Evolutionary conservation across 768 basidiomycete species (phyloP).

Genomic region (Suillus luteus): DNA sequence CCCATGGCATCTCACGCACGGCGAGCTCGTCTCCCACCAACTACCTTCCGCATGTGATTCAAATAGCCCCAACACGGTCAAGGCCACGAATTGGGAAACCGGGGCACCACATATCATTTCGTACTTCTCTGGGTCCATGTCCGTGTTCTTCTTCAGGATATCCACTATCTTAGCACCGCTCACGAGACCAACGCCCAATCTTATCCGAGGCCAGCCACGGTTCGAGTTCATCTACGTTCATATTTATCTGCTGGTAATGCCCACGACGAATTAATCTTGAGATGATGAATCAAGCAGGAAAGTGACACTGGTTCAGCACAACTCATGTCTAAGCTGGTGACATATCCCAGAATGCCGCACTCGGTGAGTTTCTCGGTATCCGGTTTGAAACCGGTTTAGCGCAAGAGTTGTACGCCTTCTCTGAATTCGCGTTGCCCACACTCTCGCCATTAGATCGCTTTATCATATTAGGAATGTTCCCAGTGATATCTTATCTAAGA

Average conservation of each 20-base stretch:
- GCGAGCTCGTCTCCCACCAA: slow-evolving; percentile 21
- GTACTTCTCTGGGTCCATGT: slow-evolving; percentile 31
- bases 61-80: slow-evolving; percentile 27
- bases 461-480: slow-evolving; percentile 4
- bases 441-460: slow-evolving; percentile 6
- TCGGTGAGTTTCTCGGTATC: slow-evolving; percentile 2
- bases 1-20: not conserved
- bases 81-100: not conserved
- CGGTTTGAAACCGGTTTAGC: not conserved
- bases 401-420: not conserved
- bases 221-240: slow-evolving; percentile 35
- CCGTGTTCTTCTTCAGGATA: slow-evolving; percentile 36
- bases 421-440: not conserved
- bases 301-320: no score
- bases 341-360: not conserved
- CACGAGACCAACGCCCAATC: slow-evolving; percentile 34
- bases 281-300: no score
- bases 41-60: slow-evolving; percentile 37
- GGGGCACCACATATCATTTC: slow-evolving; percentile 25
- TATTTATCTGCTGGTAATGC: slow-evolving; percentile 28
- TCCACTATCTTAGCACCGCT: slow-evolving; percentile 36
- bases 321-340: no score
- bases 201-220: slow-evolving; percentile 33
- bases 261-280: no score
- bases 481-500: slow-evolving; percentile 20